These are phyloP conservation scores for Zygosaccharomyces sapae DNA, from an alignment of 1,139 yeast species.

Conservation along the genomic window DNA sequence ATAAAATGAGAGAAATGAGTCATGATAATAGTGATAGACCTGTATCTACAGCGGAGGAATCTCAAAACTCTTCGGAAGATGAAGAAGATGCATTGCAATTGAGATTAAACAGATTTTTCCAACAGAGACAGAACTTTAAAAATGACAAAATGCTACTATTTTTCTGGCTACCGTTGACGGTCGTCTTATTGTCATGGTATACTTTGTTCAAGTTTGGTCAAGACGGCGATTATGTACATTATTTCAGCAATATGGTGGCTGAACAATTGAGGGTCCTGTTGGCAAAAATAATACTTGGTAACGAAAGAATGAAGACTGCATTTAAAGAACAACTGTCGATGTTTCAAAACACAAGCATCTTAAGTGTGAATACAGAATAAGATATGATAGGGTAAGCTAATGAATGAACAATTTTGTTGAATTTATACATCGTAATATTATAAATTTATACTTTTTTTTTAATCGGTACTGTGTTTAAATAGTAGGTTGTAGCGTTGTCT, in stretches of 20 bases:
- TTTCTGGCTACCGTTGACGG: slow-evolving; percentile 78
- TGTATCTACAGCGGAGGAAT: slow-evolving; percentile 23
- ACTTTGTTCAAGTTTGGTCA: slow-evolving; percentile 52
- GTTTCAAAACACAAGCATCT: slow-evolving; percentile 26
- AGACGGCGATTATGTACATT: slow-evolving; percentile 30
- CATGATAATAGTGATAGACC: slow-evolving; percentile 15
- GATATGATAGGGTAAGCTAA: background rate
- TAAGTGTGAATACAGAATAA: slow-evolving; percentile 14
- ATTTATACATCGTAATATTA: slow-evolving; percentile 1
- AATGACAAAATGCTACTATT: slow-evolving; percentile 83
- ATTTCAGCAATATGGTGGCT: slow-evolving; percentile 39
- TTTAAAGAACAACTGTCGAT: slow-evolving; percentile 39
- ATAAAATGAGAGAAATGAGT: slow-evolving; percentile 18
- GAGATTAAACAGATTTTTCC: slow-evolving; percentile 51
- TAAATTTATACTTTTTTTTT: slow-evolving; percentile 1
- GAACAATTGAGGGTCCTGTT: slow-evolving; percentile 49
- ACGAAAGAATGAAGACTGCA: slow-evolving; percentile 60
- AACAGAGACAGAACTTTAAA: slow-evolving; percentile 61
- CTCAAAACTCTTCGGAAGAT: slow-evolving; percentile 33
- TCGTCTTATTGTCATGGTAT: slow-evolving; percentile 50
- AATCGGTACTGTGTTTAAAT: background rate
- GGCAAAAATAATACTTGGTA: slow-evolving; percentile 64
- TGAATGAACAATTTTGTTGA: background rate
- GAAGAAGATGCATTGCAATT: slow-evolving; percentile 51
- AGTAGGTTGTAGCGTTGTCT: background rate